These are phyloP conservation scores for Microdochium nivale DNA, from an alignment of 2,329 filamentous ascomycete genomes.

Conservation along the genomic window DNA sequence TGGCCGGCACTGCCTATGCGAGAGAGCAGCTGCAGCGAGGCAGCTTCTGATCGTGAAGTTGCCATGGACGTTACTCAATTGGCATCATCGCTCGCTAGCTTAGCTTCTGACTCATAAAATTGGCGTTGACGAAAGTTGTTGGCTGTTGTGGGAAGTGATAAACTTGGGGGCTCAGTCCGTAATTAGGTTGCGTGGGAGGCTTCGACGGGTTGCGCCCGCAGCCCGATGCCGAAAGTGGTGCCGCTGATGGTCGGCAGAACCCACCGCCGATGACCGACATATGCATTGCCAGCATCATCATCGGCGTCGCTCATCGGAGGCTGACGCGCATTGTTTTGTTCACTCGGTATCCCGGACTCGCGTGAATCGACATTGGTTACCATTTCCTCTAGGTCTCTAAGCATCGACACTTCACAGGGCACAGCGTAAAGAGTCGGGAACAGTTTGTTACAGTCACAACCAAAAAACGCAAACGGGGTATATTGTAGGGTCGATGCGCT, in stretches of 20 bases:
- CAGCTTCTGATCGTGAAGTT: background rate
- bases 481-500: slow-evolving; percentile 4
- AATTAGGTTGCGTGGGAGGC: background rate
- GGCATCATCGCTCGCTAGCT: background rate
- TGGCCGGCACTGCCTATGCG: background rate
- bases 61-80: background rate
- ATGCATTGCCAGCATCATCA: no score
- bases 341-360: no score
- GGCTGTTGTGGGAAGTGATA: background rate
- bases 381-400: no score
- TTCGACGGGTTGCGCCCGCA: background rate
- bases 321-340: no score
- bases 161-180: background rate
- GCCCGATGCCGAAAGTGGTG: background rate
- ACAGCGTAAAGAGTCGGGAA: background rate
- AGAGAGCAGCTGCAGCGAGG: background rate
- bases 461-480: slow-evolving; percentile 4
- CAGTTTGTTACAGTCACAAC: background rate
- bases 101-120: background rate
- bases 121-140: background rate
- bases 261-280: background rate
- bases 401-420: background rate
- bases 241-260: background rate
- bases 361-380: no score
- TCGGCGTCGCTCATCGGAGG: no score